These are phyloP conservation scores for Ramularia collo-cygni DNA, from an alignment of 2,329 filamentous ascomycete genomes.

Conservation along the genomic window DNA sequence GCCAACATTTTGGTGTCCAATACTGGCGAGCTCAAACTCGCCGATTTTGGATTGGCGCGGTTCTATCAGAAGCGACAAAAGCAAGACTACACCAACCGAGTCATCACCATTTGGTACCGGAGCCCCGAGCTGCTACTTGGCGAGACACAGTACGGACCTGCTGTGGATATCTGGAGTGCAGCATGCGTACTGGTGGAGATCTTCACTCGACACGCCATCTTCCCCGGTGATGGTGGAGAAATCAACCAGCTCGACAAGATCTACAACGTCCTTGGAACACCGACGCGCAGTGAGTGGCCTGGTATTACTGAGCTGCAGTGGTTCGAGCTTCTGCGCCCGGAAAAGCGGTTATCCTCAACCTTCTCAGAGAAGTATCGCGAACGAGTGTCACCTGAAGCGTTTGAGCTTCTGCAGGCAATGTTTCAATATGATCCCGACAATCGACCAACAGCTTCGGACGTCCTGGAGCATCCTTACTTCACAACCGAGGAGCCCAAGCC, in stretches of 20 bases:
- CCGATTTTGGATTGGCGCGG: constrained; percentile 90
- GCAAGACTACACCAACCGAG: constrained; percentile 94
- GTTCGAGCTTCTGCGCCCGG: constrained; percentile 85
- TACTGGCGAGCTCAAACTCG: constrained; percentile 80
- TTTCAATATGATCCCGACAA: constrained; percentile 82
- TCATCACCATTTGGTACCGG: constrained; percentile 98
- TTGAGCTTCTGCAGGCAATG: constrained; percentile 76
- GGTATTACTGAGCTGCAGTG: constrained; percentile 88
- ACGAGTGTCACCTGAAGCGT: constrained; percentile 68
- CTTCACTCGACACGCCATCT: constrained; percentile 87
- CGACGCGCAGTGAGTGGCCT: constrained; percentile 78
- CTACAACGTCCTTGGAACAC: constrained; percentile 86
- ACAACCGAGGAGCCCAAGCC: constrained; percentile 69
- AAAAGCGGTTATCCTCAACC: constrained; percentile 61
- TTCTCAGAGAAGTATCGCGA: constrained; percentile 81
- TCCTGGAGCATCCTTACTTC: constrained; percentile 85
- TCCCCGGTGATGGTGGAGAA: constrained; percentile 92
- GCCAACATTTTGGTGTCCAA: constrained; percentile 94
- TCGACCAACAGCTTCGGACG: constrained; percentile 74
- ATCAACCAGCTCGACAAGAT: constrained; percentile 95
- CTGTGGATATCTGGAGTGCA: constrained; percentile 93
- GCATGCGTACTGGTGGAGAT: constrained; percentile 96
- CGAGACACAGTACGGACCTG: constrained; percentile 82
- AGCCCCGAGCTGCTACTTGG: constrained; percentile 85
- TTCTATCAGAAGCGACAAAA: constrained; percentile 92